Evolutionary conservation across 2,329 filamentous ascomycete species (phyloP).

Genomic region (Alternaria ventricosa): DNA sequence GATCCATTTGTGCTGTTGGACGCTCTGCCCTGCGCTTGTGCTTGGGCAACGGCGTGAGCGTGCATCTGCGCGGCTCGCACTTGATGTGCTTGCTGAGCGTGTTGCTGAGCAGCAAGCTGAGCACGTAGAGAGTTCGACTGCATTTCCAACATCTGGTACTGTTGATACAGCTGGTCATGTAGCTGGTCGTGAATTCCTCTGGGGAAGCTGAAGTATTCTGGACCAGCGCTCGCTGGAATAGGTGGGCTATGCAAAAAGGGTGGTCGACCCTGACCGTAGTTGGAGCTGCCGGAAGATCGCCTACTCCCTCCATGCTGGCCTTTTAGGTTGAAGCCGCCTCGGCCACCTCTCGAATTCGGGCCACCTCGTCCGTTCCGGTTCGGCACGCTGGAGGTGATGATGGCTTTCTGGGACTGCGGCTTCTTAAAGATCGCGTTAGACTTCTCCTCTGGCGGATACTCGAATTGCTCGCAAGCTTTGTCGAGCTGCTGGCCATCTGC

Average conservation of each 20-base stretch:
- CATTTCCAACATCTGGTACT: conserved; percentile 56
- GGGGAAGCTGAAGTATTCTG: conserved; percentile 55
- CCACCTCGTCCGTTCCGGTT: conserved; percentile 57
- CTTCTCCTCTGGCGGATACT: conserved; percentile 82
- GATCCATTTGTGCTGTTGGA: conserved; percentile 49
- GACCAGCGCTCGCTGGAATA: conserved; percentile 40
- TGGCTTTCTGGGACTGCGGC: conserved; percentile 60
- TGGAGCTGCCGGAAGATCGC: conserved; percentile 64
- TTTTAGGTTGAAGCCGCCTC: conserved; percentile 57
- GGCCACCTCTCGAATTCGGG: conserved; percentile 53
- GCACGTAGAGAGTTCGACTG: conserved; percentile 47
- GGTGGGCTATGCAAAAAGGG: conserved; percentile 53
- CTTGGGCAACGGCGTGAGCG: conserved; percentile 47
- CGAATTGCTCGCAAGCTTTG: conserved; percentile 85
- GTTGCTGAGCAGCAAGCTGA: conserved; percentile 46
- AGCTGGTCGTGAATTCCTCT: conserved; percentile 51
- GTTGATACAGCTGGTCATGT: conserved; percentile 58
- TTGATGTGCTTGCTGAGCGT: conserved; percentile 49
- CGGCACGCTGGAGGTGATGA: conserved; percentile 58
- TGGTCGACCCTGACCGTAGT: conserved; percentile 50
- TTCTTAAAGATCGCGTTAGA: conserved; percentile 61
- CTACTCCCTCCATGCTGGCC: conserved; percentile 54
- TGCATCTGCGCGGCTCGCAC: conserved; percentile 46
- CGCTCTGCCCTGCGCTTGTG: conserved; percentile 42
- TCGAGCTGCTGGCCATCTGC: conserved; percentile 75